A percentile compares a stretch with the other conserved stretches of the same genome.
Evolutionary conservation across 306 rosid species (phyloP).

Genomic region (Lathyrus aphaca): DNA sequence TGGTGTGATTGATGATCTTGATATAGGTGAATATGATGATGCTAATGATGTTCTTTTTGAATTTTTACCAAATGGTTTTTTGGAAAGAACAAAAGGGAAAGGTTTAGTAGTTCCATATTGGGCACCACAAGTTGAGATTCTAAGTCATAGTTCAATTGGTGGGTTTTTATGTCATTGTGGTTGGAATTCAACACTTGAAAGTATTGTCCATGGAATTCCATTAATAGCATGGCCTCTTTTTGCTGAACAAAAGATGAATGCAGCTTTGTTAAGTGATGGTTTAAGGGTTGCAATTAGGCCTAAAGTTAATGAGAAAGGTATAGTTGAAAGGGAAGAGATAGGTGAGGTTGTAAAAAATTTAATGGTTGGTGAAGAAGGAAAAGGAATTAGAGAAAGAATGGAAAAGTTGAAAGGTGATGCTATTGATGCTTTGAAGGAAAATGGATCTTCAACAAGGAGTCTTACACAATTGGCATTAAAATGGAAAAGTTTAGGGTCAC

Average conservation of each 20-base stretch:
- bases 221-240: slow-evolving; percentile 47
- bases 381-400: slow-evolving; percentile 23
- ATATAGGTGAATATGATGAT: background rate
- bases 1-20: slow-evolving; percentile 14
- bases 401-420: slow-evolving; percentile 34
- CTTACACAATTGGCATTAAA: slow-evolving; percentile 36
- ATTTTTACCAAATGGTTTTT: slow-evolving; percentile 42
- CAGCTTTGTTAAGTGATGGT: slow-evolving; percentile 34
- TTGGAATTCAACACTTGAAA: slow-evolving; percentile 47
- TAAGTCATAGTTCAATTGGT: slow-evolving; percentile 36
- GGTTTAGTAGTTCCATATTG: slow-evolving; percentile 49
- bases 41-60: slow-evolving; percentile 21
- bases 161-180: slow-evolving; percentile 47
- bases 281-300: slow-evolving; percentile 46
- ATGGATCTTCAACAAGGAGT: slow-evolving; percentile 46
- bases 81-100: slow-evolving; percentile 34
- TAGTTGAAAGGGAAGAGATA: slow-evolving; percentile 45
- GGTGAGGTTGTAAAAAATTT: slow-evolving; percentile 22
- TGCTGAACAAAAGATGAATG: slow-evolving; percentile 46
- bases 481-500: slow-evolving; percentile 27
- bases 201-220: slow-evolving; percentile 42
- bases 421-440: slow-evolving; percentile 27
- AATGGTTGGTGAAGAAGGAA: slow-evolving; percentile 47
- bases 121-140: slow-evolving; percentile 41
- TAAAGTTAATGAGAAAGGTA: slow-evolving; percentile 35